Evolutionary conservation across 306 rosid genomes (phyloP), one percentile per base, ranked within the genome.

Genomic region (Mimosa bimucronata): DNA sequence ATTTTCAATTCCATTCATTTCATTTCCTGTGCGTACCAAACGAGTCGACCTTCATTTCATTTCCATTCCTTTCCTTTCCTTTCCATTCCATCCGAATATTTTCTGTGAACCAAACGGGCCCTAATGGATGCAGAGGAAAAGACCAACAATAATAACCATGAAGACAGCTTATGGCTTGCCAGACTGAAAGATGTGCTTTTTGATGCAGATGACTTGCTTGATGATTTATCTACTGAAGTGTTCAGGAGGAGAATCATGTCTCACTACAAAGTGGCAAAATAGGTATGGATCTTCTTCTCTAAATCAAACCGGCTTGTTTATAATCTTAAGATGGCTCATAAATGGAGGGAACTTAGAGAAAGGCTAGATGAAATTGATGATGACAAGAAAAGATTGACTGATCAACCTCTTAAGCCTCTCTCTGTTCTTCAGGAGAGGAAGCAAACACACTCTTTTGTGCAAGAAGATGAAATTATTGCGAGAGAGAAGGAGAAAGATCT

Each of bases 171-270:
- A 8, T 84, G 88, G 86, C 45, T 87, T 57, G 61, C 73, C 71
- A 69, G 69, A 25, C 74, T 84, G 37, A 85, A 68, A 72, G 83
- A 79, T 26, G 79, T 76, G 5, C 76, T 87, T 15, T 67, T 38
- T 74, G 88, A 82, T 78, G 86, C 85, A 72, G 83, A 87, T 40
- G 85, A 84, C 82, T 34, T 84, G 4, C 60, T 87, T 2, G 85
- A 87, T 30, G 83, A 79, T 21, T n/a, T 84, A 6, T 61, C 75
- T 0, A 15, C 65, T 23, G 71, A 82, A 79, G 79, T 41, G 26
- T 29, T 82, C 28, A 18, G 44, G 26, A 70, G 79, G 45, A 41
- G 76, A 76, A 14, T 1, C 55, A 76, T 44, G 46, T 23, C 21
- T 10, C 23, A 74, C 42, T 58, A 67, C 19, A 66, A 26, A 2